Conservation (phyloP, 768 basidiomycete genomes). For the Lactifluus pinguis region DNA sequence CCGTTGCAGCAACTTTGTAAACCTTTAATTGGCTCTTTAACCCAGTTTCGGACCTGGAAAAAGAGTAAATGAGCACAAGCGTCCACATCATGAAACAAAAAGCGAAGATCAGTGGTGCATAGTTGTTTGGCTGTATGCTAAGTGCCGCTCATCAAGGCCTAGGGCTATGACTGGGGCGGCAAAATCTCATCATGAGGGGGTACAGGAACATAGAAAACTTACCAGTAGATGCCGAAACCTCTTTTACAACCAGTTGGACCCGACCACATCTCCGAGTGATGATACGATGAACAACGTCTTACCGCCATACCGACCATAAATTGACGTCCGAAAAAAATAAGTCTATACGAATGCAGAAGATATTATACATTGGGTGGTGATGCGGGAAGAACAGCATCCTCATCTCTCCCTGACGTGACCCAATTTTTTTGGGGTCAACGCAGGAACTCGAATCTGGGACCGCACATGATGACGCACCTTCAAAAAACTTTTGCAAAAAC, state of each 20-base stretch:
- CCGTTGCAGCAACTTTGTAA: not conserved
- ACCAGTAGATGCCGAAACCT: not conserved
- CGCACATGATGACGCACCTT: slow-evolving; percentile 42
- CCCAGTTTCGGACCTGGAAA: not conserved
- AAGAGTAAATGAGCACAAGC: not conserved
- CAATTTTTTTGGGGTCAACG: not conserved
- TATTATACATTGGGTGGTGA: slow-evolving; percentile 17
- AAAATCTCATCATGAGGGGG: slow-evolving; percentile 13
- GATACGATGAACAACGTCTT: not conserved
- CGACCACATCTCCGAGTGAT: not conserved
- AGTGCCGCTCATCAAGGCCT: slow-evolving; percentile 19
- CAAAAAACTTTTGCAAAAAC: slow-evolving; percentile 79
- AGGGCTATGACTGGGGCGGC: slow-evolving; percentile 22
- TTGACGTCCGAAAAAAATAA: slow-evolving; percentile 12
- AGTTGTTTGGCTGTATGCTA: slow-evolving; percentile 21
- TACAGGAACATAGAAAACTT: not conserved
- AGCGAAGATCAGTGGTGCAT: slow-evolving; percentile 16
- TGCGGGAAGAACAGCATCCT: slow-evolving; percentile 57
- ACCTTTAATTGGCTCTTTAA: not conserved
- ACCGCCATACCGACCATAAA: not conserved
- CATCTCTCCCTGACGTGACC: slow-evolving; percentile 52
- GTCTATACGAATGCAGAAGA: slow-evolving; percentile 9
- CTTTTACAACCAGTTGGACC: not conserved
- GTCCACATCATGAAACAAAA: not conserved
- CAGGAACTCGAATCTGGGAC: not conserved